A percentile compares a stretch with the other conserved stretches of the same genome.
Conservation (phyloP, 2,329 filamentous ascomycete genomes). For the Aspergillus sp. region DNA sequence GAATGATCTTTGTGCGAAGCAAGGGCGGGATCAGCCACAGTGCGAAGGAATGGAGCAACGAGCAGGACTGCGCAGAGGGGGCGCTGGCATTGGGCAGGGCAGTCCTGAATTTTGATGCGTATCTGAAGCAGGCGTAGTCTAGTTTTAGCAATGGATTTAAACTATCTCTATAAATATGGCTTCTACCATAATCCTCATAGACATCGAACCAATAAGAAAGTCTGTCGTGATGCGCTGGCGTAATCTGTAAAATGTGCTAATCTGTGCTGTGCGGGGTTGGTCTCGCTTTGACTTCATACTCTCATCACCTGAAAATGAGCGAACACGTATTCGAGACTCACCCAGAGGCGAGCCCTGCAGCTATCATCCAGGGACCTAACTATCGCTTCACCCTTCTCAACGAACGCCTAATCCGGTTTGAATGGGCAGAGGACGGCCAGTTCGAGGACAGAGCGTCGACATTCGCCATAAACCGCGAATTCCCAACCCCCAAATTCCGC, state of each 20-base stretch:
- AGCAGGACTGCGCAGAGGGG: background rate
- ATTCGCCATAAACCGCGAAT: slow-evolving; percentile 58
- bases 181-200: too few species aligned
- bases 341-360: slow-evolving; percentile 46
- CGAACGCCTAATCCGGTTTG: slow-evolving; percentile 58
- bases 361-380: slow-evolving; percentile 48
- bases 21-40: background rate
- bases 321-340: slow-evolving; percentile 26
- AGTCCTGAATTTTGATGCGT: background rate
- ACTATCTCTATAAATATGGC: too few species aligned
- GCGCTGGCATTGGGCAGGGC: background rate
- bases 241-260: background rate
- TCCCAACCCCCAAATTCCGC: slow-evolving; percentile 50
- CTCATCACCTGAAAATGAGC: background rate
- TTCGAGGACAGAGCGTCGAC: slow-evolving; percentile 65
- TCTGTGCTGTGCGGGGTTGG: too few species aligned
- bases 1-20: background rate
- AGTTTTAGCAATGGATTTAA: too few species aligned
- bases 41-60: background rate
- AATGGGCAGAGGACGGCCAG: slow-evolving; percentile 59
- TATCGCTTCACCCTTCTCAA: slow-evolving; percentile 63
- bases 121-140: background rate
- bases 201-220: background rate
- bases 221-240: background rate
- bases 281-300: background rate